Conservation (phyloP, 768 basidiomycete genomes). For the Inosperma sp. region DNA sequence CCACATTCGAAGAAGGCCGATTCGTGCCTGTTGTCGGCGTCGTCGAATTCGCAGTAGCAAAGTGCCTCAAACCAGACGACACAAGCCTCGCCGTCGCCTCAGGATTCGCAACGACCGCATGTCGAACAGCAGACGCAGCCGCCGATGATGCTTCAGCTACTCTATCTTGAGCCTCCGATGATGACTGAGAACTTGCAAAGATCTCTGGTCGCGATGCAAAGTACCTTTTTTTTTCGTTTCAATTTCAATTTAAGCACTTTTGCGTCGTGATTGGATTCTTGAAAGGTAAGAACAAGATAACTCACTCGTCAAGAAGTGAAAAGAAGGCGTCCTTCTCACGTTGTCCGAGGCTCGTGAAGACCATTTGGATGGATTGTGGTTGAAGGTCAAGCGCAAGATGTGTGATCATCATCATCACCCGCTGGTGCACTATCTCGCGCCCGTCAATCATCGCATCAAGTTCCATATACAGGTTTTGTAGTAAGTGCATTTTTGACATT, state of each 20-base stretch:
- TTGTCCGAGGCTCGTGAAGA: slow-evolving; percentile 60
- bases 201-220: slow-evolving; percentile 70
- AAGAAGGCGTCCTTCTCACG: slow-evolving; percentile 83
- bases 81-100: slow-evolving; percentile 38
- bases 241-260: no score
- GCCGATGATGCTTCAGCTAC: slow-evolving; percentile 26
- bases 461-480: no score
- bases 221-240: no score
- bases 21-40: slow-evolving; percentile 19
- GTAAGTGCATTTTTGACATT: no score
- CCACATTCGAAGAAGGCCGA: no score
- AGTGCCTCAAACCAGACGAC: slow-evolving; percentile 39
- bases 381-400: neutral
- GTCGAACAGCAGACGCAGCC: slow-evolving; percentile 41
- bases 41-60: slow-evolving; percentile 24
- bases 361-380: slow-evolving; percentile 40
- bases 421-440: neutral
- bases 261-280: no score
- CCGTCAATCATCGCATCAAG: no score
- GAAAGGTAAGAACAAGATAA: slow-evolving; percentile 16
- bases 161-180: slow-evolving; percentile 19
- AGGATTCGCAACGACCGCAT: slow-evolving; percentile 41
- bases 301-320: slow-evolving; percentile 73
- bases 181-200: slow-evolving; percentile 32
- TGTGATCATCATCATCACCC: slow-evolving; percentile 1